Conservation (phyloP, 108 stramenopile genomes). For the Cyclotella atomus region DNA sequence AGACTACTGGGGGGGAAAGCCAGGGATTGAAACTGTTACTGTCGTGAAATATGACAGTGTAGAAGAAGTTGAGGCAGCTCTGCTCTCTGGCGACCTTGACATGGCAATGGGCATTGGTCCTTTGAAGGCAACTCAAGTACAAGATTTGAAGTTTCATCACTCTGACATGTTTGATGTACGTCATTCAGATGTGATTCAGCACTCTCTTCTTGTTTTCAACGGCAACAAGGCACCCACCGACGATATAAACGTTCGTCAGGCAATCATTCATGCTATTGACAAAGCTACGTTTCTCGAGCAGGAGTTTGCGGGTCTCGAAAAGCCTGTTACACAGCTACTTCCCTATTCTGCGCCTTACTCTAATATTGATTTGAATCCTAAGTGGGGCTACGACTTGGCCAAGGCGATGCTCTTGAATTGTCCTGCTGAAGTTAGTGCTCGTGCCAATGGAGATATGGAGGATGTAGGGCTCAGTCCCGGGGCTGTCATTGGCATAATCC, state of each 20-base stretch:
- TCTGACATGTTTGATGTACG: conserved; percentile 47
- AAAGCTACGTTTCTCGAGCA: conserved; percentile 59
- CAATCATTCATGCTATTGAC: conserved; percentile 76
- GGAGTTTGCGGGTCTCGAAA: conserved; percentile 58
- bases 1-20: conserved; percentile 59
- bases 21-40: conserved; percentile 52
- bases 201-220: conserved; percentile 61
- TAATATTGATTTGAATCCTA: conserved; percentile 65
- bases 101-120: conserved; percentile 39
- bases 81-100: conserved; percentile 54
- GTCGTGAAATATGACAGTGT: conserved; percentile 40
- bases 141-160: conserved; percentile 44
- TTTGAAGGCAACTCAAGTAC: conserved; percentile 46
- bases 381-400: conserved; percentile 69
- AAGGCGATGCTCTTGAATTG: conserved; percentile 67
- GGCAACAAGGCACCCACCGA: conserved; percentile 48
- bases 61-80: conserved; percentile 56
- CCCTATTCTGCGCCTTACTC: conserved; percentile 60
- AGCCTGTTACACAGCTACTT: conserved; percentile 58
- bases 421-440: not conserved
- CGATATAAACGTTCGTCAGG: conserved; percentile 55
- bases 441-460: not conserved
- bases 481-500: conserved; percentile 38
- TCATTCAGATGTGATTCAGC: conserved; percentile 58
- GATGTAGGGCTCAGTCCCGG: conserved; percentile 20